Conservation (phyloP, 441 rosid species). For the Mallotus repandus region DNA sequence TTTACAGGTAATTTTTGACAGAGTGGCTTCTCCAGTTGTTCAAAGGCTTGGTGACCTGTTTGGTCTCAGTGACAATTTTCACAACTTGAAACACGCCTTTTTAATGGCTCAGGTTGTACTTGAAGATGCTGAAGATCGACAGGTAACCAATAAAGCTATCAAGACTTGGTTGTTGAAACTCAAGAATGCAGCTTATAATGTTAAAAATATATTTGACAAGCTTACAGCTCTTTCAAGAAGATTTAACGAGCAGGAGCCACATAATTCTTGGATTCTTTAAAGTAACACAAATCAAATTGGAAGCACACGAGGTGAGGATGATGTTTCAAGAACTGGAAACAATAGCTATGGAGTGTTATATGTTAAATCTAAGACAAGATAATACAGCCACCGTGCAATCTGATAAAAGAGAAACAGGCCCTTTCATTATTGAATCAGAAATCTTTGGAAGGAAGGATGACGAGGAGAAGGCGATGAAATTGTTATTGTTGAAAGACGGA, state of each 20-base stretch:
- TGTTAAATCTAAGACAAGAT: neutral
- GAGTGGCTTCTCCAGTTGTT: constrained; percentile 19
- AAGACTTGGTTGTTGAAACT: constrained; percentile 26
- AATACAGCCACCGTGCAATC: neutral
- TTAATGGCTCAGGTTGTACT: constrained; percentile 22
- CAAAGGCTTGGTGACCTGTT: neutral
- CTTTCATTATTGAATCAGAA: neutral
- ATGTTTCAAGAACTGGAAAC: neutral
- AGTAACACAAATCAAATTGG: neutral
- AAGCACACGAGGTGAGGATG: neutral
- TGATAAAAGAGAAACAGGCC: neutral
- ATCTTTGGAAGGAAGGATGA: neutral
- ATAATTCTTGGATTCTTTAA: neutral
- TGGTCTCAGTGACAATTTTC: constrained; percentile 12
- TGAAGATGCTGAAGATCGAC: constrained; percentile 30
- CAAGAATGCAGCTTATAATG: constrained; percentile 23
- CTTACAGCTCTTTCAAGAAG: neutral
- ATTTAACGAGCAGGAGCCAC: neutral
- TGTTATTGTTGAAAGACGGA: neutral
- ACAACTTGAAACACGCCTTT: constrained; percentile 15
- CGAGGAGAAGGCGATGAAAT: neutral
- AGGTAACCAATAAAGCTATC: constrained; percentile 13
- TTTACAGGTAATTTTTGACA: constrained; percentile 23
- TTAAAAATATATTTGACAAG: constrained; percentile 24
- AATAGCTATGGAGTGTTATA: neutral